Base-by-base conservation (phyloP, 768 basidiomycete species). In the Kwoniella dendrophila region DNA sequence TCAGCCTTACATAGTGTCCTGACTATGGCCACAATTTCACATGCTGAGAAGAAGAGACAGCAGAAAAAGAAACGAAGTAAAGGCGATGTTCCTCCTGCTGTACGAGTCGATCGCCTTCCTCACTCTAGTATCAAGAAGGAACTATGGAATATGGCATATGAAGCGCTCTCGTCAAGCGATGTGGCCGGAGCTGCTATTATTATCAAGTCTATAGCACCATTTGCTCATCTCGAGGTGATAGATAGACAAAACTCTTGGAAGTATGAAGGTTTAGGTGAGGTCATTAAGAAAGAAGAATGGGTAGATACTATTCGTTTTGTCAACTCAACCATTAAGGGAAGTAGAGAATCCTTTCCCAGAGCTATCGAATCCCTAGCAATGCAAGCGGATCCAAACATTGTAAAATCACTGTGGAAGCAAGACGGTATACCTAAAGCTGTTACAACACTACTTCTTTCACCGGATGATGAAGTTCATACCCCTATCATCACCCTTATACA, bases 401-500 rank as follows among this genome's bases (percentile, higher is more conserved):
- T 86, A 18, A 79, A 85, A 48, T 79, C 84, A 5, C 76, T 94
- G 32, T 82, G 94, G 49, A 77, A 79, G 47, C 81, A 79, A 6
- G 82, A 84, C 1, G 85, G 83, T 12, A 83, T 88, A 27, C 86
- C 85, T 3, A 83, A 85, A 68, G 81, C 86, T 47, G 78, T 88
- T 44, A 84, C 88, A 61, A 76, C 83, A 34, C 83, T 95, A 34
- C 85, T 95, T 75, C 81, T 98, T 32, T 97, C 92, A 20, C 93
- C 95, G 0, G 82, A 87, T 30, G 86, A 87, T 20, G 84, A 86
- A 14, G 80, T 94, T 16, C 89, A 90, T 68, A 81, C 83, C 44
- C 86, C 88, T 11, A 89, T 88, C 0, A 89, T 92, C 75, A 84
- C 85, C 20, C 76, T 98, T n/a, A 84, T 90, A 27, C 88, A 88